These are phyloP conservation scores for Raphanus sativus DNA, from an alignment of 345 rosid species.

Conservation along the genomic window DNA sequence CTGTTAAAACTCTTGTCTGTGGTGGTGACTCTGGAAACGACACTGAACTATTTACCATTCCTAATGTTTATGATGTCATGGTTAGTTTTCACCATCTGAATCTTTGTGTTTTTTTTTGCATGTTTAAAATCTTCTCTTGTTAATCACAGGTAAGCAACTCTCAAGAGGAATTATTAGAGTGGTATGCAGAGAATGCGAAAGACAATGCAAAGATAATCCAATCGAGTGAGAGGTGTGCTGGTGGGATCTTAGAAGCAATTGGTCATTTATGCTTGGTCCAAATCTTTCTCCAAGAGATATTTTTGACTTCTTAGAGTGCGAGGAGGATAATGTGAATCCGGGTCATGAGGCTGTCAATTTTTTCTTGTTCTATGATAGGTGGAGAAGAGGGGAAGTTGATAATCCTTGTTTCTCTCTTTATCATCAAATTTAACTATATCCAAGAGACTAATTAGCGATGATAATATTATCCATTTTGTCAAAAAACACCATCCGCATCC, in stretches of 20 bases:
- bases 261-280: slow-evolving; percentile 88
- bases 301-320: slow-evolving; percentile 40
- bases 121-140: background rate
- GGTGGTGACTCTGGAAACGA: slow-evolving; percentile 98
- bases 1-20: slow-evolving; percentile 64
- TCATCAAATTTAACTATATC: background rate
- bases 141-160: slow-evolving; percentile 78
- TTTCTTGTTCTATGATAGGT: slow-evolving; percentile 74
- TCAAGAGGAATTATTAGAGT: slow-evolving; percentile 87
- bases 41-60: slow-evolving; percentile 84
- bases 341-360: slow-evolving; percentile 60
- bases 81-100: slow-evolving; percentile 41
- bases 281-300: slow-evolving; percentile 76
- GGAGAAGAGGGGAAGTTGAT: slow-evolving; percentile 87
- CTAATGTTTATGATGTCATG: slow-evolving; percentile 85
- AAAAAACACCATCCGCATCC: slow-evolving; percentile 48
- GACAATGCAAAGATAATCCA: slow-evolving; percentile 68
- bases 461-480: background rate
- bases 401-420: slow-evolving; percentile 20
- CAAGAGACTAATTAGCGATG: background rate
- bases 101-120: background rate
- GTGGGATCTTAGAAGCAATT: slow-evolving; percentile 82
- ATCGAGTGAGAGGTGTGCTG: slow-evolving; percentile 82
- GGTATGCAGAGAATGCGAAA: slow-evolving; percentile 83
- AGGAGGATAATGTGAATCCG: slow-evolving; percentile 42